Evolutionary conservation across 2,329 filamentous ascomycete species (phyloP).

Genomic region (Colletotrichum higginsianum): DNA sequence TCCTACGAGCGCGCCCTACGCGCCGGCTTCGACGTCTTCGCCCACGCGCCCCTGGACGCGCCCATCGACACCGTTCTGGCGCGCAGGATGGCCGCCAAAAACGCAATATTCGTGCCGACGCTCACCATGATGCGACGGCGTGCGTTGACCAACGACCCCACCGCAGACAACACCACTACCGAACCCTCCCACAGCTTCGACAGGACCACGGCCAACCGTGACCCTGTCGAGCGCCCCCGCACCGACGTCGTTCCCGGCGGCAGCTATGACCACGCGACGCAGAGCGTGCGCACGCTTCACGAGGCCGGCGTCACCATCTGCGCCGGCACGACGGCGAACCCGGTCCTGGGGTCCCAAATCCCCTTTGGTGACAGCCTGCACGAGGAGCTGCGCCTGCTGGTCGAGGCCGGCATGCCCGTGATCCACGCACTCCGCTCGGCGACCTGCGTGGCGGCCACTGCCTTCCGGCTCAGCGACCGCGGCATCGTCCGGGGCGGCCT

Average conservation of each 20-base stretch:
- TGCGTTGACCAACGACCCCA: neutral
- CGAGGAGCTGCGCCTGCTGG: slow-evolving; percentile 45
- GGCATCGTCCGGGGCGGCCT: slow-evolving; percentile 46
- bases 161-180: neutral
- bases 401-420: slow-evolving; percentile 43
- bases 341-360: slow-evolving; percentile 27
- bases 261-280: slow-evolving; percentile 46
- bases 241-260: slow-evolving; percentile 6
- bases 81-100: slow-evolving; percentile 40
- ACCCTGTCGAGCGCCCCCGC: neutral
- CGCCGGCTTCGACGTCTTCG: slow-evolving; percentile 49
- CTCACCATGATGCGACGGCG: slow-evolving; percentile 44
- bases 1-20: slow-evolving; percentile 47
- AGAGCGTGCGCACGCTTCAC: slow-evolving; percentile 47
- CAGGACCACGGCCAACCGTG: neutral
- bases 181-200: too few relatives aligned
- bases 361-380: slow-evolving; percentile 45
- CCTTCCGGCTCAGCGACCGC: slow-evolving; percentile 47
- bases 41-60: slow-evolving; percentile 49
- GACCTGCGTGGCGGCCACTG: slow-evolving; percentile 42
- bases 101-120: slow-evolving; percentile 49
- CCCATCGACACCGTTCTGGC: slow-evolving; percentile 45
- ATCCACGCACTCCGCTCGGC: slow-evolving; percentile 44
- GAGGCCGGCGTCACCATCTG: slow-evolving; percentile 49
- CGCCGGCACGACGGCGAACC: slow-evolving; percentile 51